Evolutionary conservation across 768 basidiomycete genomes (phyloP).

Genomic region (Roridomyces roridus): DNA sequence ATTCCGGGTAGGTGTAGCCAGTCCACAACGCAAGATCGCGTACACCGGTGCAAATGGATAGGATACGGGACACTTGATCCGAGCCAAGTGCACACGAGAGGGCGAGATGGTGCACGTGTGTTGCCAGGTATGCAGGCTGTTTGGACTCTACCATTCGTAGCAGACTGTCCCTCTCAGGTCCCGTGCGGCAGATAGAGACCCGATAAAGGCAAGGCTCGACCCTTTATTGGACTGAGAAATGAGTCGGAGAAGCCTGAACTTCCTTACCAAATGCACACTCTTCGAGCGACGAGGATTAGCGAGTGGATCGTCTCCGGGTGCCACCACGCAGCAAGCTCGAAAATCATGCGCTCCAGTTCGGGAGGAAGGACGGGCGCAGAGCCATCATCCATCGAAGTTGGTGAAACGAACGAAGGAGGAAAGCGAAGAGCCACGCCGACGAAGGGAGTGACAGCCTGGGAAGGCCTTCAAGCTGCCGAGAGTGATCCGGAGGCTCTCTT

Average conservation of each 20-base stretch:
- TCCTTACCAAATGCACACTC: constrained; percentile 16
- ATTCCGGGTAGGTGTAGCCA: constrained; percentile 7
- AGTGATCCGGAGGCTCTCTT: no score
- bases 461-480: no score
- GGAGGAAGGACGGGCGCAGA: background rate
- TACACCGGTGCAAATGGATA: constrained; percentile 15
- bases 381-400: background rate
- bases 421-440: no score
- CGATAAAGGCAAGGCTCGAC: constrained; percentile 13
- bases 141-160: constrained; percentile 9
- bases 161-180: background rate
- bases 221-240: background rate
- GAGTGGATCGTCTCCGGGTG: background rate
- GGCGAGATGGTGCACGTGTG: constrained; percentile 14
- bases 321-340: constrained; percentile 8
- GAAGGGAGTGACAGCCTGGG: no score
- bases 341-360: constrained; percentile 17
- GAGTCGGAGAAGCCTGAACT: background rate
- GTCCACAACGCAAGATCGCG: constrained; percentile 11
- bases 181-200: background rate
- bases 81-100: background rate
- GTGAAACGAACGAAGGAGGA: no score
- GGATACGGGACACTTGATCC: background rate
- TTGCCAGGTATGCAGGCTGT: background rate
- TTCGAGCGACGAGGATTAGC: constrained; percentile 2